Evolutionary conservation across 352 stramenopile genomes (phyloP).

Genomic region (Peronospora belbahrii): DNA sequence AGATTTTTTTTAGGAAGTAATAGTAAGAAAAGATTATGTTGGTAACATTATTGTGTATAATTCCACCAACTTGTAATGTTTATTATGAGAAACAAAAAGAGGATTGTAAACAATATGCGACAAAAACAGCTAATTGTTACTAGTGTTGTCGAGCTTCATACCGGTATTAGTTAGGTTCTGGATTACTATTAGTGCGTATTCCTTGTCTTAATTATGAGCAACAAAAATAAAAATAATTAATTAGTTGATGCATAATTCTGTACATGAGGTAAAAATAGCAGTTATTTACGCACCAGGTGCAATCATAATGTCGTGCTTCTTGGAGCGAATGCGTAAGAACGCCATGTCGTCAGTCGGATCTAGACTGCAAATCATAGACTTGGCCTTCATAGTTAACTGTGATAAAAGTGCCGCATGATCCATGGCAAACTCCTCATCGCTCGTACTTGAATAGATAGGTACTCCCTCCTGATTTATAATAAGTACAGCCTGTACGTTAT

Average conservation of each 20-base stretch:
- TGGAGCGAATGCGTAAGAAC: slow-evolving; percentile 90
- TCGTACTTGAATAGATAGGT: slow-evolving; percentile 89
- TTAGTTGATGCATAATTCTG: too few relatives aligned
- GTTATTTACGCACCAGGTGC: slow-evolving; percentile 34
- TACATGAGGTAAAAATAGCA: too few relatives aligned
- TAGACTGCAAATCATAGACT: slow-evolving; percentile 86
- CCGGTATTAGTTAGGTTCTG: slow-evolving; percentile 84
- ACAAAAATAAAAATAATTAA: neutral
- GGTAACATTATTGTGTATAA: neutral
- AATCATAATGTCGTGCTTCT: slow-evolving; percentile 94
- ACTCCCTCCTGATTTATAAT: slow-evolving; percentile 91
- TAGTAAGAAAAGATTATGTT: too few relatives aligned
- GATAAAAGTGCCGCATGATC: slow-evolving; percentile 84
- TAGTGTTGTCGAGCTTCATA: slow-evolving; percentile 31
- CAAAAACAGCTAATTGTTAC: neutral
- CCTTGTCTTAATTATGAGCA: slow-evolving; percentile 58
- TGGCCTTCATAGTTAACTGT: slow-evolving; percentile 86
- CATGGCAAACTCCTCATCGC: slow-evolving; percentile 81
- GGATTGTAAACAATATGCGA: too few relatives aligned
- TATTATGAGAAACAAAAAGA: too few relatives aligned
- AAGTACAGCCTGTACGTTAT: slow-evolving; percentile 88
- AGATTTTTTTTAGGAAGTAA: too few relatives aligned
- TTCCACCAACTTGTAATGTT: neutral
- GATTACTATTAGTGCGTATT: slow-evolving; percentile 91
- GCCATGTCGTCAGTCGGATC: slow-evolving; percentile 90